Evolutionary conservation across 2,329 filamentous ascomycete species (phyloP).

Genomic region (Venturia effusa): DNA sequence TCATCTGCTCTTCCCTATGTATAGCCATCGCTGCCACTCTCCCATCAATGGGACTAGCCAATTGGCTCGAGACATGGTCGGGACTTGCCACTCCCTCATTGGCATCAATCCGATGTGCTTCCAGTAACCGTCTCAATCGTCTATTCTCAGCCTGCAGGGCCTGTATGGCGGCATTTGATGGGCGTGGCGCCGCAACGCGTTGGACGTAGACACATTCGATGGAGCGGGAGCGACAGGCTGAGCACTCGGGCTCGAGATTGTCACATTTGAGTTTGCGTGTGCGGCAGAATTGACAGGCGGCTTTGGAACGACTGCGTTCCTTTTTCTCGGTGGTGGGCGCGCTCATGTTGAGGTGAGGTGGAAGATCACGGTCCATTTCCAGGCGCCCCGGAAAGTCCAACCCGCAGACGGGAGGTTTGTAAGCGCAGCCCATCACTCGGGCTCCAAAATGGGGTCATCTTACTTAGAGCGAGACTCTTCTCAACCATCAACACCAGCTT

Average conservation of each 20-base stretch:
- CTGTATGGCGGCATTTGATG: conserved; percentile 9
- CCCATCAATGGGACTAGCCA: not conserved
- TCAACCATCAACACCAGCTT: not conserved
- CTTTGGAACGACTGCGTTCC: conserved; percentile 4
- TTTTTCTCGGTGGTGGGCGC: not conserved
- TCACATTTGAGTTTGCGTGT: conserved; percentile 11
- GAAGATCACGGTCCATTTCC: not conserved
- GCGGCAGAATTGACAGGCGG: conserved; percentile 8
- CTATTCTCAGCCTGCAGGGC: conserved; percentile 9
- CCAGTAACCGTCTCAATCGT: conserved; percentile 1
- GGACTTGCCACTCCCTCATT: not conserved
- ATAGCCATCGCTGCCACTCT: not conserved
- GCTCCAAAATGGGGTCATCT: too few species aligned
- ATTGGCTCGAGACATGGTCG: not conserved
- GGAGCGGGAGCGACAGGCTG: conserved; percentile 2
- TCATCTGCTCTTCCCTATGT: not conserved
- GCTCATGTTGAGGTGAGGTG: not conserved
- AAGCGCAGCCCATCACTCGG: too few species aligned
- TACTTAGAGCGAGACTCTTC: too few species aligned
- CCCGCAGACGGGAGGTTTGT: not conserved
- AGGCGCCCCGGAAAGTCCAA: not conserved
- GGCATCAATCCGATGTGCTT: not conserved
- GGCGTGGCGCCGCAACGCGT: conserved; percentile 6
- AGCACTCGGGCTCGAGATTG: conserved; percentile 8
- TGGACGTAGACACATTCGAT: conserved; percentile 8